Evolutionary conservation across 2,329 filamentous ascomycete species (phyloP).

Genomic region (Colletotrichum tabaci): DNA sequence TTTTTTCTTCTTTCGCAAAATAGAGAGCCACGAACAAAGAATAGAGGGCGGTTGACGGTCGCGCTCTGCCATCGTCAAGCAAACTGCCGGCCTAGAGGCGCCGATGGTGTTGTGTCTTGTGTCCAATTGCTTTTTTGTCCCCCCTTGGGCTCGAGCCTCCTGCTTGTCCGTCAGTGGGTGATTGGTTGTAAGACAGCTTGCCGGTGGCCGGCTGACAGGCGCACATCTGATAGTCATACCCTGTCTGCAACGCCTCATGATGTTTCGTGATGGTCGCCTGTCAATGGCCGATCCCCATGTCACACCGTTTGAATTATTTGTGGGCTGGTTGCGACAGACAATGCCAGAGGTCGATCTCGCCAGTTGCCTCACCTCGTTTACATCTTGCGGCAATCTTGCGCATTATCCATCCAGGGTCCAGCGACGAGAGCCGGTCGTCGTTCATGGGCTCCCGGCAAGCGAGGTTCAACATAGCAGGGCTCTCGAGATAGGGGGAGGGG

Average conservation of each 20-base stretch:
- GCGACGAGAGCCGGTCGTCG: constrained; percentile 25
- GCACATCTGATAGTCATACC: constrained; percentile 16
- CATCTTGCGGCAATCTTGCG: constrained; percentile 38
- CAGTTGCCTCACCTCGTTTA: constrained; percentile 30
- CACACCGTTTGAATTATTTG: constrained; percentile 18
- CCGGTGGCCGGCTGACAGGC: neutral
- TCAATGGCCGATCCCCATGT: constrained; percentile 21
- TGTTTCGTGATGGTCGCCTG: constrained; percentile 19
- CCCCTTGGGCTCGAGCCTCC: neutral
- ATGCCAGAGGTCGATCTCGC: constrained; percentile 29
- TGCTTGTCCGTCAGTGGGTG: neutral
- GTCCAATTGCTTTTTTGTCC: neutral
- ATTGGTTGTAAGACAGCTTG: neutral
- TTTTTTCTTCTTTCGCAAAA: neutral
- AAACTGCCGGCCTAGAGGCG: constrained; percentile 5
- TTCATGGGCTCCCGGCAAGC: constrained; percentile 36
- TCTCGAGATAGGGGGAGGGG: constrained; percentile 42
- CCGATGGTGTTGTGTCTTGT: neutral
- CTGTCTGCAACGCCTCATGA: constrained; percentile 19
- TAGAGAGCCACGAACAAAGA: neutral
- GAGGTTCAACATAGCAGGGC: constrained; percentile 36
- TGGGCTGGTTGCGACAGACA: constrained; percentile 23
- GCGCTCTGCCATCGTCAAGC: neutral
- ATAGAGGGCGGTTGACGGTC: neutral
- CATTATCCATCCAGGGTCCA: constrained; percentile 38